These are phyloP conservation scores for Rhizophagus prolifer DNA, from an alignment of 192 early-diverging fungal species.

Conservation along the genomic window DNA sequence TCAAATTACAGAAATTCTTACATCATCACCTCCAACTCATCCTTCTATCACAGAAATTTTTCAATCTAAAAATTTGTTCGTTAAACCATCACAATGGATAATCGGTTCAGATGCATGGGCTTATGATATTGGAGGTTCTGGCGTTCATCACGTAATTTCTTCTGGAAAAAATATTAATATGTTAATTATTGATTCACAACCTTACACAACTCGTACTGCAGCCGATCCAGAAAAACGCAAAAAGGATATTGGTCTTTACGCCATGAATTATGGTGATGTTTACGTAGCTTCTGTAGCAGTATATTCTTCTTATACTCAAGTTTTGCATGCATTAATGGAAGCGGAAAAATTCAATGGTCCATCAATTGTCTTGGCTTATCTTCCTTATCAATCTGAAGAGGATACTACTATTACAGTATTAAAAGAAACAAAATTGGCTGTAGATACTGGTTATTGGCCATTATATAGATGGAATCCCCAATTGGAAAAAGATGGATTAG, in stretches of 20 bases:
- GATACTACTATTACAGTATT: slow-evolving; percentile 70
- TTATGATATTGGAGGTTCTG: slow-evolving; percentile 84
- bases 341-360: slow-evolving; percentile 89
- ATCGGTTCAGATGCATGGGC: slow-evolving; percentile 86
- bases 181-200: slow-evolving; percentile 85
- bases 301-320: slow-evolving; percentile 86
- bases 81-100: slow-evolving; percentile 79
- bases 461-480: slow-evolving; percentile 93
- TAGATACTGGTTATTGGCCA: slow-evolving; percentile 91
- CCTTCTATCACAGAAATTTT: slow-evolving; percentile 39
- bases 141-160: slow-evolving; percentile 88
- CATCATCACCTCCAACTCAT: background rate
- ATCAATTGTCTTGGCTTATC: slow-evolving; percentile 84
- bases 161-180: slow-evolving; percentile 86
- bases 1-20: slow-evolving; percentile 43
- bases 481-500: slow-evolving; percentile 54
- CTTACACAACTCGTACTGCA: slow-evolving; percentile 61
- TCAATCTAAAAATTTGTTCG: slow-evolving; percentile 47
- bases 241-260: slow-evolving; percentile 95
- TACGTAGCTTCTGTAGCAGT: slow-evolving; percentile 92
- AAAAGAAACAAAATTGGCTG: slow-evolving; percentile 86
- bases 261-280: slow-evolving; percentile 88
- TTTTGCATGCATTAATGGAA: slow-evolving; percentile 83
- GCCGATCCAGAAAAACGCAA: slow-evolving; percentile 64
- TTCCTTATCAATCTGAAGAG: slow-evolving; percentile 51